A percentile compares a stretch with the other conserved stretches of the same genome.
Evolutionary conservation across 352 stramenopile species (phyloP).

Genomic region (Phytophthora fragariae): DNA sequence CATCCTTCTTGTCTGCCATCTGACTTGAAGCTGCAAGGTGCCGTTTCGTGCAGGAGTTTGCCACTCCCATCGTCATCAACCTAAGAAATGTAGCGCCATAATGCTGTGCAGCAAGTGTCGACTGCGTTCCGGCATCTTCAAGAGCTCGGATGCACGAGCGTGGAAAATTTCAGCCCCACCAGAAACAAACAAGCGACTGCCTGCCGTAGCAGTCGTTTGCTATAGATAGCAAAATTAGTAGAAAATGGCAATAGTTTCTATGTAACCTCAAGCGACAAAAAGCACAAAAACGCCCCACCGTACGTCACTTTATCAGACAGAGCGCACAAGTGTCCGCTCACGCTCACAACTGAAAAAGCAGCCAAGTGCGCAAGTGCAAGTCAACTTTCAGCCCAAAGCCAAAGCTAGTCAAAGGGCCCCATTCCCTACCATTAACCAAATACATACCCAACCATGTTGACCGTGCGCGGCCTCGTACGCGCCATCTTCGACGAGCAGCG

Average conservation of each 20-base stretch:
- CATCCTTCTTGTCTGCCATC: background rate
- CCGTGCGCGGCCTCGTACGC: slow-evolving; percentile 43
- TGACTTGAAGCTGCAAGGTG: background rate
- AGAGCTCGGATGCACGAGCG: background rate
- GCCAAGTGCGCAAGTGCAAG: slow-evolving; percentile 5
- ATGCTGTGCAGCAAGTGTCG: background rate
- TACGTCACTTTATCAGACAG: slow-evolving; percentile 21
- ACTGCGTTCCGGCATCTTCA: background rate
- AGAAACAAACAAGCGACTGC: background rate
- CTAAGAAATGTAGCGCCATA: background rate
- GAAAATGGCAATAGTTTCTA: background rate
- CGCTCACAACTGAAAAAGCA: background rate
- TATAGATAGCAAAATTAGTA: too few species aligned
- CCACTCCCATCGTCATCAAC: background rate
- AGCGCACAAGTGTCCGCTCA: slow-evolving; percentile 16
- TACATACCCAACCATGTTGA: slow-evolving; percentile 31
- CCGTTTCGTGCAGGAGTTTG: background rate
- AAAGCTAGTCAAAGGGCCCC: background rate
- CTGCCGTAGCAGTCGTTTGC: too few species aligned
- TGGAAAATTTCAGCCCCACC: background rate
- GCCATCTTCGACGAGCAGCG: slow-evolving; percentile 48
- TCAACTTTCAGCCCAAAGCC: background rate
- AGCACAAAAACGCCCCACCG: background rate
- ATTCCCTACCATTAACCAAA: background rate
- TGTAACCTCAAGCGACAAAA: slow-evolving; percentile 19